Evolutionary conservation across 2,329 filamentous ascomycete species (phyloP).

Genomic region (Claviceps sp.): DNA sequence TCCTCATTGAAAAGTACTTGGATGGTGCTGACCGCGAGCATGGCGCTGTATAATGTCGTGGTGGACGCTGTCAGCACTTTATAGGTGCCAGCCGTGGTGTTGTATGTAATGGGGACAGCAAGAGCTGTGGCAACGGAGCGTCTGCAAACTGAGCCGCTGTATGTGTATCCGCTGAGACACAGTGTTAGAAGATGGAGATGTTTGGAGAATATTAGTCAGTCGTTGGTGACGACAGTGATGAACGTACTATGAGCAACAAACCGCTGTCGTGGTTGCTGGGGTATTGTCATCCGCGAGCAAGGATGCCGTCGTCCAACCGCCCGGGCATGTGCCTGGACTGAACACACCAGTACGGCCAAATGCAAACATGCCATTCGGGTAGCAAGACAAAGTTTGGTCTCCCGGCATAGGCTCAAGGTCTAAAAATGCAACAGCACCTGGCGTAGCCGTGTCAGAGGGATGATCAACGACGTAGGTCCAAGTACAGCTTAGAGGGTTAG

Average conservation of each 20-base stretch:
- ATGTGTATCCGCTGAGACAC: conserved; percentile 19
- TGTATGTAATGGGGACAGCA: conserved; percentile 24
- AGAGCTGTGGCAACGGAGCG: conserved; percentile 22
- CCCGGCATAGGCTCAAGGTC: conserved; percentile 23
- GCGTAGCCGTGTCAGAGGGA: conserved; percentile 10
- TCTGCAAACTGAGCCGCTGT: conserved; percentile 21
- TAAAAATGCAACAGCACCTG: conserved; percentile 22
- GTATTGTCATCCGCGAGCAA: conserved; percentile 16
- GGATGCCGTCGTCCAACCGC: conserved; percentile 26
- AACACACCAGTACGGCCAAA: conserved; percentile 24
- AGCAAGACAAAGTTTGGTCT: conserved; percentile 25
- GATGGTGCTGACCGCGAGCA: conserved; percentile 24
- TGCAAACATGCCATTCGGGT: conserved; percentile 26
- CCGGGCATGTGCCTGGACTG: conserved; percentile 26
- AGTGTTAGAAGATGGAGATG: not conserved
- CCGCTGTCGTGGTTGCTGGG: conserved; percentile 17
- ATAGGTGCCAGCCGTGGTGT: conserved; percentile 21
- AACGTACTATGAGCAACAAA: conserved; percentile 29
- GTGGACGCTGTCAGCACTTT: conserved; percentile 21
- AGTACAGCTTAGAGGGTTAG: conserved; percentile 21
- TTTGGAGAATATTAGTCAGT: not conserved
- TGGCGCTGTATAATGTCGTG: conserved; percentile 24
- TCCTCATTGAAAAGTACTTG: conserved; percentile 23
- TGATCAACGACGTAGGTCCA: conserved; percentile 24
- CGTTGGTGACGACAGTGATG: not conserved